phyloP scores from a whole-genome alignment of 1,139 yeast species.

The Yamadazyma mexicana region DNA sequence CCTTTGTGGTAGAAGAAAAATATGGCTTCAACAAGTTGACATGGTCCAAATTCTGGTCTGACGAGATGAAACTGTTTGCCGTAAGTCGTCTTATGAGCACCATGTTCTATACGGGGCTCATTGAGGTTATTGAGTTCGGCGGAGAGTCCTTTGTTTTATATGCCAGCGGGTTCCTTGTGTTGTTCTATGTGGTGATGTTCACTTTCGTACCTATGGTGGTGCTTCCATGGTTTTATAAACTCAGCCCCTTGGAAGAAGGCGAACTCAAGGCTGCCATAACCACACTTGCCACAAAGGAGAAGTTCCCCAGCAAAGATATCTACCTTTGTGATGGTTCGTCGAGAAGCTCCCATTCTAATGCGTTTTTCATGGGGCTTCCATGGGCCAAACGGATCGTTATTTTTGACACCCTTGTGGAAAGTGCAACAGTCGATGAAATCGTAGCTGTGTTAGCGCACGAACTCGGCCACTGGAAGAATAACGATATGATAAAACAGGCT shows the following conservation, averaged over 20 bases:
- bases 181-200: slow-evolving; percentile 49
- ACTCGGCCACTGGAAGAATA: slow-evolving; percentile 85
- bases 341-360: slow-evolving; percentile 85
- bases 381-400: slow-evolving; percentile 86
- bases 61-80: neutral
- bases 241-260: slow-evolving; percentile 85
- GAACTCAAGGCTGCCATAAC: slow-evolving; percentile 79
- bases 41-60: neutral
- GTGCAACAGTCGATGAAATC: slow-evolving; percentile 64
- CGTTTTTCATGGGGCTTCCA: slow-evolving; percentile 83
- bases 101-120: neutral
- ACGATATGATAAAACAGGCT: slow-evolving; percentile 38
- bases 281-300: slow-evolving; percentile 59
- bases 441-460: slow-evolving; percentile 90
- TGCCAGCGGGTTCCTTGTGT: neutral
- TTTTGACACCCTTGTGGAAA: slow-evolving; percentile 73
- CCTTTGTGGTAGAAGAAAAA: slow-evolving; percentile 5
- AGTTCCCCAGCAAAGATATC: slow-evolving; percentile 20
- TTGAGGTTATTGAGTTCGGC: slow-evolving; percentile 1
- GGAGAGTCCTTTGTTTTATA: slow-evolving; percentile 2
- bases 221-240: slow-evolving; percentile 85
- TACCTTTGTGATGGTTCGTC: slow-evolving; percentile 83
- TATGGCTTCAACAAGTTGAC: slow-evolving; percentile 6
- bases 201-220: slow-evolving; percentile 74
- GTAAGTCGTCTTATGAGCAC: neutral